phyloP scores from a whole-genome alignment of 768 basidiomycete genomes.

The Amanita brunnescens region DNA sequence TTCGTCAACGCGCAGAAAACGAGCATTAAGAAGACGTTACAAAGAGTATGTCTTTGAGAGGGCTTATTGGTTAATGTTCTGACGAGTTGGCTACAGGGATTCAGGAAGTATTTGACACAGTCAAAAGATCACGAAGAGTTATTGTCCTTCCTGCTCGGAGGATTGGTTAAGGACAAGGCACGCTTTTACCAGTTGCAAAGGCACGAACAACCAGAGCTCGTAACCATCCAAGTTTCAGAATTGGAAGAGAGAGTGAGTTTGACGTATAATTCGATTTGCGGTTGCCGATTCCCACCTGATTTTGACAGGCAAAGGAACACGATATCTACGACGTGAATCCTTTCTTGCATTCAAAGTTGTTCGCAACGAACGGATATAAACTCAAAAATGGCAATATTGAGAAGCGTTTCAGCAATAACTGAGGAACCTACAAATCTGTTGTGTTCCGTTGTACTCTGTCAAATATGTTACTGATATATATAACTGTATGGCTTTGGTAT shows the following conservation, averaged over 20 bases:
- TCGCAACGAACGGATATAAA: conserved; percentile 84
- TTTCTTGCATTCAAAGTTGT: conserved; percentile 81
- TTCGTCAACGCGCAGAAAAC: conserved; percentile 97
- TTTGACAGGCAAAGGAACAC: conserved; percentile 79
- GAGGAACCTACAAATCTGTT: conserved; percentile 11
- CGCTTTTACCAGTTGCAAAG: conserved; percentile 73
- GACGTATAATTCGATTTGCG: background rate
- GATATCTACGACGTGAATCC: conserved; percentile 88
- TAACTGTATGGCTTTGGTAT: background rate
- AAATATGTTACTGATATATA: background rate
- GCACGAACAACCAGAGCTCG: conserved; percentile 67
- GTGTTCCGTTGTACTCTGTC: conserved; percentile 14
- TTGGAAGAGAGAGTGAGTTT: conserved; percentile 76
- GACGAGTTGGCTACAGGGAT: conserved; percentile 46
- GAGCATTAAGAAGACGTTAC: conserved; percentile 96
- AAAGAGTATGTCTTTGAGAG: conserved; percentile 54
- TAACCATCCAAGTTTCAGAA: conserved; percentile 70
- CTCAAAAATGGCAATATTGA: conserved; percentile 58
- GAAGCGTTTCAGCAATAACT: conserved; percentile 56
- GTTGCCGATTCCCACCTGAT: conserved; percentile 3
- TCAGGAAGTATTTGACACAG: conserved; percentile 96
- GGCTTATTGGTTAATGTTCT: background rate
- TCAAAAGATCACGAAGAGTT: conserved; percentile 95
- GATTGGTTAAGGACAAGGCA: conserved; percentile 87
- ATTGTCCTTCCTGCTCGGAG: conserved; percentile 88